Percentiles rank a stretch among this genome's conserved stretches.
These are phyloP conservation scores for Gossypium australe DNA, from an alignment of 345 rosid species.

Conservation along the genomic window DNA sequence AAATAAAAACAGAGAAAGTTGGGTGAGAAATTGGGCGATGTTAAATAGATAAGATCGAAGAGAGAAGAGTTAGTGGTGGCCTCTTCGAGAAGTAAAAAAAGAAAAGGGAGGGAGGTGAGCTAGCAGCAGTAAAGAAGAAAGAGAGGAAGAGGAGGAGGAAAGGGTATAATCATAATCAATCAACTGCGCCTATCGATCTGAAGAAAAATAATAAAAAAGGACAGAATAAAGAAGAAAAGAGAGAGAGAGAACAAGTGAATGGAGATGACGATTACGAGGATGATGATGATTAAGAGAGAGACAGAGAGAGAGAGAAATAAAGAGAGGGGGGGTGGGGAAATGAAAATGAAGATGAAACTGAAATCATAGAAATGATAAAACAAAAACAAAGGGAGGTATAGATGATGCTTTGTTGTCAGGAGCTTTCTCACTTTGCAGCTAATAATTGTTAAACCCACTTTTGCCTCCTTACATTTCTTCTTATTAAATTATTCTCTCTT, in stretches of 20 bases:
- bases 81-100: neutral
- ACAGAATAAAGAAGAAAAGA: slow-evolving; percentile 24
- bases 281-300: slow-evolving; percentile 55
- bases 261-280: slow-evolving; percentile 70
- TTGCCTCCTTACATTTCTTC: slow-evolving; percentile 19
- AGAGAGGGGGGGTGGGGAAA: neutral
- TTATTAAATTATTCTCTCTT: neutral
- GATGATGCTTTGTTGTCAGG: slow-evolving; percentile 63
- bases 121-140: neutral
- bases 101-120: neutral
- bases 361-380: slow-evolving; percentile 26
- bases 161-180: slow-evolving; percentile 5
- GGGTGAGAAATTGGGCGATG: slow-evolving; percentile 13
- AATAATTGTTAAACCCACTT: slow-evolving; percentile 62
- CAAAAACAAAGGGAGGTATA: slow-evolving; percentile 18
- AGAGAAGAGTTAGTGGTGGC: neutral
- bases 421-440: slow-evolving; percentile 76
- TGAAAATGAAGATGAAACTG: neutral
- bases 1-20: slow-evolving; percentile 12
- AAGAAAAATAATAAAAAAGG: slow-evolving; percentile 1
- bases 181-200: neutral
- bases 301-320: slow-evolving; percentile 20
- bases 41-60: slow-evolving; percentile 2
- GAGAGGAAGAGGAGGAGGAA: slow-evolving; percentile 19
- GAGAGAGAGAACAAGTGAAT: slow-evolving; percentile 20